These are phyloP conservation scores for Alternaria rosae DNA, from an alignment of 2,329 filamentous ascomycete genomes.

Conservation along the genomic window DNA sequence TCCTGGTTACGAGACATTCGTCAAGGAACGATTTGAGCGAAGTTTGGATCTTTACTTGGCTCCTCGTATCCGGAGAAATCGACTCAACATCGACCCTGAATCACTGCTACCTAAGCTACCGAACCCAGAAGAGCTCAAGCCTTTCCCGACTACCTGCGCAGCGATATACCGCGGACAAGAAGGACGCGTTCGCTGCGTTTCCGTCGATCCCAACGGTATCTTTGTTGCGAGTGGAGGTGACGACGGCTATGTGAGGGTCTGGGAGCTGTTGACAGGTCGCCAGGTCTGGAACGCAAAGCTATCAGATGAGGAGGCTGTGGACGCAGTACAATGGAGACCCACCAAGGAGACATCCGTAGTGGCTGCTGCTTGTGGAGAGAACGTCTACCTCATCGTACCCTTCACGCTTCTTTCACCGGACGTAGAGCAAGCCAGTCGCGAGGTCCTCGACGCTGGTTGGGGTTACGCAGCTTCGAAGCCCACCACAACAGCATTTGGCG, in stretches of 20 bases:
- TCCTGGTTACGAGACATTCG: constrained; percentile 85
- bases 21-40: constrained; percentile 96
- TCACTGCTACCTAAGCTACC: constrained; percentile 92
- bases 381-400: constrained; percentile 82
- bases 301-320: constrained; percentile 78
- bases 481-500: constrained; percentile 57
- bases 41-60: constrained; percentile 96
- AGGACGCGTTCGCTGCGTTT: constrained; percentile 82
- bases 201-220: constrained; percentile 83
- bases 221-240: constrained; percentile 93
- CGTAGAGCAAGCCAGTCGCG: constrained; percentile 75
- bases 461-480: constrained; percentile 81
- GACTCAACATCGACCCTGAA: constrained; percentile 94
- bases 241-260: constrained; percentile 89
- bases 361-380: constrained; percentile 83
- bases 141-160: constrained; percentile 90
- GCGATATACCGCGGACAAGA: constrained; percentile 88
- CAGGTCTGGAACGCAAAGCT: constrained; percentile 87
- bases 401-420: constrained; percentile 72
- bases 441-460: constrained; percentile 86
- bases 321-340: constrained; percentile 89
- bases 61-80: constrained; percentile 88
- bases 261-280: constrained; percentile 85
- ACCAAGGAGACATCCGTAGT: constrained; percentile 81
- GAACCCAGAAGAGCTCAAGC: constrained; percentile 89